phyloP scores from a whole-genome alignment of 768 basidiomycete species.

The Clitopilus passeckerianus region DNA sequence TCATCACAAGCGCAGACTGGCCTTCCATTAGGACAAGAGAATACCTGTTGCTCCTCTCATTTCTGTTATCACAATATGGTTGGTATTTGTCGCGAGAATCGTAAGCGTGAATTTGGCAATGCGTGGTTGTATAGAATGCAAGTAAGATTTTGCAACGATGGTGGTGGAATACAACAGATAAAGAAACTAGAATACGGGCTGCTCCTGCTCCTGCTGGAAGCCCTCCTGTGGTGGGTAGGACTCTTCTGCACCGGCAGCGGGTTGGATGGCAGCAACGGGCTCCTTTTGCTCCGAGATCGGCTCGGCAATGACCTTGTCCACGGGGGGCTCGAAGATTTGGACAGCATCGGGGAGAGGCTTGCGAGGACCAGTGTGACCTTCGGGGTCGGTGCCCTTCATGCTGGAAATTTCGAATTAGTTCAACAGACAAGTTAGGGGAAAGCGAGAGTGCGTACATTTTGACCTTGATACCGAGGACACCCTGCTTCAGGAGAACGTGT shows the following conservation, averaged over 20 bases:
- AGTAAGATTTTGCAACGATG: conserved; percentile 2
- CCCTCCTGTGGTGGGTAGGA: conserved; percentile 38
- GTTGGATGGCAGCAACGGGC: conserved; percentile 46
- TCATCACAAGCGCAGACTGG: neutral
- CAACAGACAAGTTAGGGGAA: neutral
- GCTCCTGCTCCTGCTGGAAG: conserved; percentile 39
- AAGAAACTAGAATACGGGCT: conserved; percentile 54
- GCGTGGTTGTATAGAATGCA: neutral
- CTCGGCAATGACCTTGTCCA: conserved; percentile 87
- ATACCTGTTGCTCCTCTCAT: no score
- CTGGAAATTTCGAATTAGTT: conserved; percentile 33
- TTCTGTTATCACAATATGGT: no score
- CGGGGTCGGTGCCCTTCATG: conserved; percentile 96
- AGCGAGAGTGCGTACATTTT: conserved; percentile 68
- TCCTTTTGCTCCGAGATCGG: conserved; percentile 90
- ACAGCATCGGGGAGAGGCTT: conserved; percentile 96
- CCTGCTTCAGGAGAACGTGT: conserved; percentile 96
- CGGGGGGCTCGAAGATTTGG: conserved; percentile 80
- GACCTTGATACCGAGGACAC: conserved; percentile 99
- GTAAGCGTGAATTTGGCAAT: neutral
- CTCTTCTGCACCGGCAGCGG: conserved; percentile 48
- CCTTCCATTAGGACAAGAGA: neutral
- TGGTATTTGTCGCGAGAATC: no score
- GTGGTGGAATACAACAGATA: conserved; percentile 2
- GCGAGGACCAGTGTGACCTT: conserved; percentile 83